Percentiles rank a stretch among this genome's conserved stretches.
phyloP scores from a whole-genome alignment of 176 grass and related monocot species.

The Zea luxurians region DNA sequence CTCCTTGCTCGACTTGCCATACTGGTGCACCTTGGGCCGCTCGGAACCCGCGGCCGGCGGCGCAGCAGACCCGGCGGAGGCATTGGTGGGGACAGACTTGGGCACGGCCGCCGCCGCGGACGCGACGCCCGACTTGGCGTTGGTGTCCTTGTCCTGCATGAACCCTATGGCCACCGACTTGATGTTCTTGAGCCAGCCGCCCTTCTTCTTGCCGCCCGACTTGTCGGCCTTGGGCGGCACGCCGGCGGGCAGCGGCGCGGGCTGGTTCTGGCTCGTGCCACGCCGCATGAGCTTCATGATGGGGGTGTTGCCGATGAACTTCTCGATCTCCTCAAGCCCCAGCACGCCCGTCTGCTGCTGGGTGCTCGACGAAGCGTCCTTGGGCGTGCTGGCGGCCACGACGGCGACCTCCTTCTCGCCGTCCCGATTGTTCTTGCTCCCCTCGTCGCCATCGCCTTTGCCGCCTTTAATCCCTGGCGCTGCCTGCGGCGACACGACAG shows the following conservation, averaged over 20 bases:
- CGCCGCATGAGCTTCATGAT: conserved; percentile 82
- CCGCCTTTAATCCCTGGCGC: neutral
- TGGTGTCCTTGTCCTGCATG: conserved; percentile 68
- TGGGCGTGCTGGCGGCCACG: conserved; percentile 25
- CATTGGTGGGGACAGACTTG: neutral
- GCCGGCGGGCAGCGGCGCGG: neutral
- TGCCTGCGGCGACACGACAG: conserved; percentile 5
- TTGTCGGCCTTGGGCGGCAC: conserved; percentile 53
- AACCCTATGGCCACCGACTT: conserved; percentile 70
- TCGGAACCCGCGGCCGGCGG: conserved; percentile 37
- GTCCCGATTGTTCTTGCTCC: neutral
- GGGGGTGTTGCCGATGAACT: conserved; percentile 77
- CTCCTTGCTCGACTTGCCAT: conserved; percentile 87
- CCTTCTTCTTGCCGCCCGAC: conserved; percentile 58
- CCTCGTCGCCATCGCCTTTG: neutral
- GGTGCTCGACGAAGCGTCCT: conserved; percentile 45
- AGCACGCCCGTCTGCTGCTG: conserved; percentile 37
- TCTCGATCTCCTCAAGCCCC: conserved; percentile 74
- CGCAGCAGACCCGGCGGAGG: neutral
- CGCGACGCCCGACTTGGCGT: conserved; percentile 31
- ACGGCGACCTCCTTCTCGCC: conserved; percentile 53
- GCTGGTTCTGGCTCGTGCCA: conserved; percentile 39
- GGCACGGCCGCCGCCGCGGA: neutral
- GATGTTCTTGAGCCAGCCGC: conserved; percentile 89
- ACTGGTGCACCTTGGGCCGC: conserved; percentile 76